These are phyloP conservation scores for Fusarium graminum DNA, from an alignment of 2,329 filamentous ascomycete species.

Conservation along the genomic window DNA sequence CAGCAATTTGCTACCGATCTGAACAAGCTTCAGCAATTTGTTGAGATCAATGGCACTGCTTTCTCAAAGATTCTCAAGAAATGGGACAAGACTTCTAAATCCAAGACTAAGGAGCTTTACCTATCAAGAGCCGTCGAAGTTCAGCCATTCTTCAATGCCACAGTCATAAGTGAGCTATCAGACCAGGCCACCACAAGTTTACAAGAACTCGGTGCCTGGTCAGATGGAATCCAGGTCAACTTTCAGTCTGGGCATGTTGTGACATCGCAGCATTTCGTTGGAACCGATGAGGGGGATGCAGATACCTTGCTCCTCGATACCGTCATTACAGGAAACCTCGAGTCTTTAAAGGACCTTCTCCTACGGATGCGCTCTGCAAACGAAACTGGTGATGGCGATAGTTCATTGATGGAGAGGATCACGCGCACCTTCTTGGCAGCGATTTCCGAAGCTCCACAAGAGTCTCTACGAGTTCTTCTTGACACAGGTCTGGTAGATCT, in stretches of 20 bases:
- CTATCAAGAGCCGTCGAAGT: conserved; percentile 96
- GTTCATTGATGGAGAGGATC: conserved; percentile 76
- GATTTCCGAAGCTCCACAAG: conserved; percentile 84
- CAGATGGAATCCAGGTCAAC: conserved; percentile 92
- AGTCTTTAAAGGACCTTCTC: conserved; percentile 84
- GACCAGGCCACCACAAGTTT: conserved; percentile 97
- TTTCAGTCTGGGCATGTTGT: conserved; percentile 79
- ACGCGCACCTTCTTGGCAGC: conserved; percentile 92
- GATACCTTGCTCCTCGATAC: conserved; percentile 91
- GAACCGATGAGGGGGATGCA: conserved; percentile 88
- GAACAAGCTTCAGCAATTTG: conserved; percentile 98
- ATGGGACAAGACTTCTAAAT: conserved; percentile 99
- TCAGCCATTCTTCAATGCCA: conserved; percentile 97
- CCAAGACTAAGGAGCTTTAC: conserved; percentile 97
- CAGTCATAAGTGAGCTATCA: conserved; percentile 95
- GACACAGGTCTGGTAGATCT: conserved; percentile 87
- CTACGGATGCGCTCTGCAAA: conserved; percentile 72
- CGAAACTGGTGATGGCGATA: conserved; percentile 68
- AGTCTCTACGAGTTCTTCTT: conserved; percentile 80
- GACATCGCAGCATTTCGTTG: conserved; percentile 73
- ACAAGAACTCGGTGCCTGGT: conserved; percentile 95
- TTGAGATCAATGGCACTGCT: conserved; percentile 96
- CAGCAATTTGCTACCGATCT: conserved; percentile 97
- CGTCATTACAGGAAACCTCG: conserved; percentile 83
- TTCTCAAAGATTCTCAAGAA: conserved; percentile 99